phyloP scores from a whole-genome alignment of 257 asterid genomes.

The Ehretia macrophylla region DNA sequence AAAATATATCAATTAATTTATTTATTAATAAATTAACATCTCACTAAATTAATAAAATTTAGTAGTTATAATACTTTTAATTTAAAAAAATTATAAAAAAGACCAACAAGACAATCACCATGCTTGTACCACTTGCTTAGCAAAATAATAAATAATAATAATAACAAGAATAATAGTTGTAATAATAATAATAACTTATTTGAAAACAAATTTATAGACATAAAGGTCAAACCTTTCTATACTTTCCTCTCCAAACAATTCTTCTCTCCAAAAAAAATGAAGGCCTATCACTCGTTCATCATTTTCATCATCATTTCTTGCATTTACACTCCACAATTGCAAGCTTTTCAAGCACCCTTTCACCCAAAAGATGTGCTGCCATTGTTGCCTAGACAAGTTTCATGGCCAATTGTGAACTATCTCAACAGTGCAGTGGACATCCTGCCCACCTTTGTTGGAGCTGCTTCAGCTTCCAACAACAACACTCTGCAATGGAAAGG shows the following conservation, averaged over 20 bases:
- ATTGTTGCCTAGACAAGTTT: constrained; percentile 58
- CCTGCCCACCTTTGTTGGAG: constrained; percentile 75
- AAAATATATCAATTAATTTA: too few relatives aligned
- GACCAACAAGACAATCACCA: too few relatives aligned
- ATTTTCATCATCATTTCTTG: constrained; percentile 20
- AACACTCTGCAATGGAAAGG: constrained; percentile 66
- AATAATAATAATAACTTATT: too few relatives aligned
- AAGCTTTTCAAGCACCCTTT: constrained; percentile 47
- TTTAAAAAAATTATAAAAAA: too few relatives aligned
- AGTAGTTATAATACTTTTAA: too few relatives aligned
- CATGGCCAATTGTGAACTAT: constrained; percentile 62
- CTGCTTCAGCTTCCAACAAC: constrained; percentile 37
- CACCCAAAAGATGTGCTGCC: constrained; percentile 60
- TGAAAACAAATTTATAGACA: not conserved
- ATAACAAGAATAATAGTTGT: too few relatives aligned
- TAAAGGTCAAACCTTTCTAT: constrained; percentile 4
- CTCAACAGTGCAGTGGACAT: constrained; percentile 66
- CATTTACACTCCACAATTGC: constrained; percentile 14
- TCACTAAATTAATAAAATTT: too few relatives aligned
- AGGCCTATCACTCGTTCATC: constrained; percentile 18
- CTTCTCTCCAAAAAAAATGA: not conserved
- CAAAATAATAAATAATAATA: too few relatives aligned
- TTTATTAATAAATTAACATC: too few relatives aligned
- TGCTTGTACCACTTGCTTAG: too few relatives aligned
- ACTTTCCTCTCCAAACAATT: not conserved